phyloP scores from a whole-genome alignment of 257 asterid genomes.

The Linaria vulgaris region DNA sequence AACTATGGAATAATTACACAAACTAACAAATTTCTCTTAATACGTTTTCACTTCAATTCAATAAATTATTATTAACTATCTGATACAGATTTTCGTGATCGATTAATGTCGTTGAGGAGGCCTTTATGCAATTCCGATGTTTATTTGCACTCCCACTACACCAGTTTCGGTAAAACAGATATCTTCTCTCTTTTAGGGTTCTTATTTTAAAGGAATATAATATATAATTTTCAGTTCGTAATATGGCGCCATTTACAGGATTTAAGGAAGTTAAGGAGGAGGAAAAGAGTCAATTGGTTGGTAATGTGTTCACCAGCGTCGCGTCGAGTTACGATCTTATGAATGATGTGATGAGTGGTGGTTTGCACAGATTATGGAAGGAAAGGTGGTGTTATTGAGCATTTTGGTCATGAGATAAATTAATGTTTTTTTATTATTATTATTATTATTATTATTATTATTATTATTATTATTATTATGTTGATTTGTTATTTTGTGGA shows the following conservation, averaged over 20 bases:
- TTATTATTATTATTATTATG: too few relatives aligned
- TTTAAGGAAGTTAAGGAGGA: conserved; percentile 85
- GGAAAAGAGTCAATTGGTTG: conserved; percentile 80
- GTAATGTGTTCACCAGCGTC: conserved; percentile 80
- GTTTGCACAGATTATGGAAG: conserved; percentile 91
- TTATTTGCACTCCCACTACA: conserved; percentile 72
- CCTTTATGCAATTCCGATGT: conserved; percentile 40
- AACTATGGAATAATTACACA: too few relatives aligned
- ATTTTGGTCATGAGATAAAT: too few relatives aligned
- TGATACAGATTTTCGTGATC: too few relatives aligned
- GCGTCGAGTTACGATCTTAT: conserved; percentile 86
- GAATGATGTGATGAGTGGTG: conserved; percentile 96
- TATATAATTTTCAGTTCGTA: background rate
- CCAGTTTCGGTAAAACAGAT: conserved; percentile 92
- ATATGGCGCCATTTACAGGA: conserved; percentile 43
- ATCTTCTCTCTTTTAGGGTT: conserved; percentile 18
- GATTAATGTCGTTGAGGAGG: conserved; percentile 50
- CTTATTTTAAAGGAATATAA: conserved; percentile 5
- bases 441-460: too few relatives aligned
- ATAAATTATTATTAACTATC: too few relatives aligned
- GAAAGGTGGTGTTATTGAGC: conserved; percentile 77
- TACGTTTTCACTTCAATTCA: too few relatives aligned
- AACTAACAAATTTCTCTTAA: too few relatives aligned
- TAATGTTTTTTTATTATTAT: too few relatives aligned
- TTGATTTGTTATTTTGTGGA: conserved; percentile 15